Conservation (phyloP, 495 filamentous ascomycete species). For the Xanthoparmelia taractica region DNA sequence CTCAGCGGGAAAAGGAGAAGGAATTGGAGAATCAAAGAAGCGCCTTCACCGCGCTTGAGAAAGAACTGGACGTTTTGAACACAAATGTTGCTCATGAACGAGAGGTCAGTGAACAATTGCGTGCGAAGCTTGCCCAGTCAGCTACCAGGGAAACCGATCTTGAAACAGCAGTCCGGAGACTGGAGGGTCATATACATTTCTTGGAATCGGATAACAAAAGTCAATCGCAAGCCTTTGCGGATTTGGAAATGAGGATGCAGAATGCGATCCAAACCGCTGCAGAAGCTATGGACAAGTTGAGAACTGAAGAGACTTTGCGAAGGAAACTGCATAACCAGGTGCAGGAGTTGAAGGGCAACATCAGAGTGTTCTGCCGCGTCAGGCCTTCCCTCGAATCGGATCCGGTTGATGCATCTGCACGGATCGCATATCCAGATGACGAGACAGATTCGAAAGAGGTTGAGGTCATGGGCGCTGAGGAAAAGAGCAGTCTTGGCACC, state of each 20-base stretch:
- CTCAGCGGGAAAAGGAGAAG: slow-evolving; percentile 55
- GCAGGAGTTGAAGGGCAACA: slow-evolving; percentile 98
- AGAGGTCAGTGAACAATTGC: slow-evolving; percentile 45
- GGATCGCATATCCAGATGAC: slow-evolving; percentile 69
- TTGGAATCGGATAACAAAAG: slow-evolving; percentile 82
- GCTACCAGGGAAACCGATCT: slow-evolving; percentile 56
- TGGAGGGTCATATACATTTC: slow-evolving; percentile 74
- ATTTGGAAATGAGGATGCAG: slow-evolving; percentile 67
- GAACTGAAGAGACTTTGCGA: slow-evolving; percentile 82
- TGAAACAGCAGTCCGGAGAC: slow-evolving; percentile 64
- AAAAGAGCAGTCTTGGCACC: slow-evolving; percentile 72
- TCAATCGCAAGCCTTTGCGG: slow-evolving; percentile 70
- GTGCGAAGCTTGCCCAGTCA: slow-evolving; percentile 56
- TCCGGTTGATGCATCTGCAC: slow-evolving; percentile 51
- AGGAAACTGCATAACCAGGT: slow-evolving; percentile 95
- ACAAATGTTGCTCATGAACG: slow-evolving; percentile 44
- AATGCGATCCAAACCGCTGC: slow-evolving; percentile 63
- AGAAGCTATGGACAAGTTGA: slow-evolving; percentile 69
- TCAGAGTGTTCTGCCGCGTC: slow-evolving; percentile 94
- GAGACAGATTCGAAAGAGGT: slow-evolving; percentile 77
- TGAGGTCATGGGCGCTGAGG: slow-evolving; percentile 71
- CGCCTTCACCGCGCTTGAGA: slow-evolving; percentile 49
- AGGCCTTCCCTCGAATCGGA: slow-evolving; percentile 62
- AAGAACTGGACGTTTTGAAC: slow-evolving; percentile 48
- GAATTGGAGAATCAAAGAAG: slow-evolving; percentile 55